Base-by-base conservation (phyloP, 2,329 filamentous ascomycete genomes). In the Eurotiales sp. region DNA sequence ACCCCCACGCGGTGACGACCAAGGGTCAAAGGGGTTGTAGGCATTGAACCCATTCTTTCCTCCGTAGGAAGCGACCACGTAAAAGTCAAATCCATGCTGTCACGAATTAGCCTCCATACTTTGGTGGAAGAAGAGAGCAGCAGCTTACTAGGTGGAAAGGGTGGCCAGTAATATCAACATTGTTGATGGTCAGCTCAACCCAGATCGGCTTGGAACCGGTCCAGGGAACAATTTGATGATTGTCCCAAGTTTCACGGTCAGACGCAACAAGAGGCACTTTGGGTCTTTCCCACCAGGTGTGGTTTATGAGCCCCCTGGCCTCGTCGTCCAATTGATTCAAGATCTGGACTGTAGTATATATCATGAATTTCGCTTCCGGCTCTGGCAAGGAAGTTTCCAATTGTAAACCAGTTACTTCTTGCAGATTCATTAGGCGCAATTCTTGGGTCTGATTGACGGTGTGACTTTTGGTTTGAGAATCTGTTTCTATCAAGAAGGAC, bases 81-180 rank as follows among this genome's bases (percentile, higher is more conserved):
- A 87, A 70, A 90, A 90, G 58, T 81, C 74, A 65, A 90, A 85
- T 0, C 87, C 87, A 70, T 93, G 90, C 1, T 95, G 12, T 2
- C n/a, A 27, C 25, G 25, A 11, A 32, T 32, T 32, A 11, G 85
- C 84, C 2, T 5, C 7, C 27, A 23, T 34, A 7, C 8, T 29
- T 11, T 6, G 27, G 2, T 8, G 11, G 8, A 23, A 27, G 12
- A 23, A 10, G 8, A 17, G 54, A 61, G n/a, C n/a, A n/a, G n/a
- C n/a, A n/a, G n/a, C n/a, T n/a, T 52, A 75, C 72, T 37, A 79
- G 52, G 56, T 79, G 77, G 52, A 78, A 78, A 0, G 77, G 76
- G 56, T 79, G 77, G 0, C 67, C 63, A 6, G 72, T 72, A 34
- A 77, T 75, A 50, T 79, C 76, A 12, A 77, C 61, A 50, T 79